Percentiles rank a stretch among this genome's conserved stretches.
Evolutionary conservation across 495 filamentous ascomycete species (phyloP).

Genomic region (Neurospora sublineolata): DNA sequence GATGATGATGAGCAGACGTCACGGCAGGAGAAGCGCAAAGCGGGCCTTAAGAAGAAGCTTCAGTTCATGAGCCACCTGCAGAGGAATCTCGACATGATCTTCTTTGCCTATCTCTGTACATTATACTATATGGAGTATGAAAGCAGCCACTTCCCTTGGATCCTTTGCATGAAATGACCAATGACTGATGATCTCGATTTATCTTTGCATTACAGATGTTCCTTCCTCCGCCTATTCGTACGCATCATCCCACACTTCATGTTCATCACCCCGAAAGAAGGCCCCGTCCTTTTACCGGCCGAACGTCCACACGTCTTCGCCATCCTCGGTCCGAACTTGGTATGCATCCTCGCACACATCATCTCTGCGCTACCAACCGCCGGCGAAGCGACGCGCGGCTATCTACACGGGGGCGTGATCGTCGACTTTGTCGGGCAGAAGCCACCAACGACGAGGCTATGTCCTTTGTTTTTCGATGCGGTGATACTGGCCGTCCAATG

Average conservation of each 20-base stretch:
- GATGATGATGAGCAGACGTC: background rate
- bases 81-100: conserved; percentile 64
- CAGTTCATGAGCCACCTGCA: conserved; percentile 60
- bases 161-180: background rate
- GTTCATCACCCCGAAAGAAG: conserved; percentile 69
- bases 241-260: conserved; percentile 61
- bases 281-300: conserved; percentile 43
- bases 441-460: conserved; percentile 54
- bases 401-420: conserved; percentile 73
- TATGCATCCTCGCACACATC: conserved; percentile 64
- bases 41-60: conserved; percentile 43
- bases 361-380: conserved; percentile 51
- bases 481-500: conserved; percentile 57
- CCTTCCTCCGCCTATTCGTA: conserved; percentile 57
- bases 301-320: conserved; percentile 57
- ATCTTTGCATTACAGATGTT: conserved; percentile 47
- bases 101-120: conserved; percentile 68
- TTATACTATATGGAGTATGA: conserved; percentile 88
- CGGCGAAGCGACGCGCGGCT: conserved; percentile 64
- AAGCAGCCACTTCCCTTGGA: background rate
- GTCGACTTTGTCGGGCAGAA: conserved; percentile 81
- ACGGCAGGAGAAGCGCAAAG: conserved; percentile 16
- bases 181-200: background rate
- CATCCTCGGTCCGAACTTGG: conserved; percentile 56
- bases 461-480: conserved; percentile 53